These are phyloP conservation scores for Fusarium papillatum DNA, from an alignment of 2,329 filamentous ascomycete genomes.

Conservation along the genomic window DNA sequence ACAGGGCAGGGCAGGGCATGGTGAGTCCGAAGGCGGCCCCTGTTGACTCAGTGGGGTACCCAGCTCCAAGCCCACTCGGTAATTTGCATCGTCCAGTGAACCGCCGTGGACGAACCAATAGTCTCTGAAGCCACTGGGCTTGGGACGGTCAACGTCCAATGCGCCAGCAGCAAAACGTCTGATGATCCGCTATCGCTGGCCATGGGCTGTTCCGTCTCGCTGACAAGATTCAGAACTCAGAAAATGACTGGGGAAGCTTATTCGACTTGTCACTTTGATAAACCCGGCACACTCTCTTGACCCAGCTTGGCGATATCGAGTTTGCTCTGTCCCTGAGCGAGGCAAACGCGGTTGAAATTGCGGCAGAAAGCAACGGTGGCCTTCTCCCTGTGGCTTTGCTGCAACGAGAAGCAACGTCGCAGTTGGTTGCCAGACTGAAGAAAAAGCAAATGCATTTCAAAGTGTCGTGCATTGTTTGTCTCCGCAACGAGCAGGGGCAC, in stretches of 20 bases:
- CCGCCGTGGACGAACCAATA: constrained; percentile 23
- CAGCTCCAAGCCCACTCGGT: constrained; percentile 12
- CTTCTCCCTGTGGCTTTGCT: not conserved
- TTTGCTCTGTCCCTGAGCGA: not conserved
- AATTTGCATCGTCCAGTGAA: constrained; percentile 22
- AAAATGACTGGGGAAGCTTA: not conserved
- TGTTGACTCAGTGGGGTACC: constrained; percentile 19
- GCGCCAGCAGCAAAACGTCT: constrained; percentile 14
- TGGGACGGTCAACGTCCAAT: constrained; percentile 5
- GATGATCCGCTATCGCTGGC: not conserved
- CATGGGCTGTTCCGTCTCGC: not conserved
- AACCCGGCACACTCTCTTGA: not conserved
- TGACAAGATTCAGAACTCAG: constrained; percentile 13
- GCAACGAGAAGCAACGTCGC: not conserved
- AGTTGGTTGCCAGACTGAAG: not conserved
- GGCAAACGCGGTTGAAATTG: not conserved
- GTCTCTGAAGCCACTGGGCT: constrained; percentile 13
- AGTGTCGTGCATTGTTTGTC: constrained; percentile 25
- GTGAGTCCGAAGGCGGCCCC: constrained; percentile 6
- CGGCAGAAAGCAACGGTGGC: not conserved
- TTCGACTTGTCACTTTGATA: constrained; percentile 7
- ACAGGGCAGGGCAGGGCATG: not conserved
- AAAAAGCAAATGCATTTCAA: constrained; percentile 19
- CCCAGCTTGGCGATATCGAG: not conserved
- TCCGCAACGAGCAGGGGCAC: constrained; percentile 15